Percentiles rank a stretch among this genome's conserved stretches.
Conservation (phyloP, 805 yeast genomes). For the Barnettozyma sucrosica region DNA sequence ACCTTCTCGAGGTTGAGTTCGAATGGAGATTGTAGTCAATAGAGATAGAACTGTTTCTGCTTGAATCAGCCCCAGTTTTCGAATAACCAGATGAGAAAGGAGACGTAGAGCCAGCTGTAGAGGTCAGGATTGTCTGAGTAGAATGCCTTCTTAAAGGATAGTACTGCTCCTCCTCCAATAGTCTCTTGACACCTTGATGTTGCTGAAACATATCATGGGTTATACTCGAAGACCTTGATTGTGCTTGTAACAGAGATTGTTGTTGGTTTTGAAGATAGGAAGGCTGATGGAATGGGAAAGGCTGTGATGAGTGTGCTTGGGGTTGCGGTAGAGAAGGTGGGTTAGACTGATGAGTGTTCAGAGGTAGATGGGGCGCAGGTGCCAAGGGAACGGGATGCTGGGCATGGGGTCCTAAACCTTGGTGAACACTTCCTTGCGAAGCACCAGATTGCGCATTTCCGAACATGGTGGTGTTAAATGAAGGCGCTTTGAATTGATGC, state of each 20-base stretch:
- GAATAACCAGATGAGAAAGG: slow-evolving; percentile 31
- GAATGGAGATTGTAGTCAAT: slow-evolving; percentile 24
- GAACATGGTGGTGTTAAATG: slow-evolving; percentile 17
- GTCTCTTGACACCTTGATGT: slow-evolving; percentile 26
- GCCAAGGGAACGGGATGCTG: slow-evolving; percentile 9
- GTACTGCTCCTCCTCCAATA: slow-evolving; percentile 23
- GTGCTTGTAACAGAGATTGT: slow-evolving; percentile 11
- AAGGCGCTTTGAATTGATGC: slow-evolving; percentile 7
- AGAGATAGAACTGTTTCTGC: slow-evolving; percentile 38
- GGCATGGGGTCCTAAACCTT: neutral
- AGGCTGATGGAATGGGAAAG: slow-evolving; percentile 3
- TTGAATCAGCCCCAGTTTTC: slow-evolving; percentile 27
- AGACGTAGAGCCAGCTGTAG: slow-evolving; percentile 23
- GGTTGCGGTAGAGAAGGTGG: neutral
- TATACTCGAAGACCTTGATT: slow-evolving; percentile 21
- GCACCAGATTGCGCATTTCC: neutral
- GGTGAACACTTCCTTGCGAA: neutral
- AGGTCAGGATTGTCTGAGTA: slow-evolving; percentile 23
- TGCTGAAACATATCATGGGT: slow-evolving; percentile 22
- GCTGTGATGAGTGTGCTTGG: too few species aligned
- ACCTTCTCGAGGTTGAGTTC: slow-evolving; percentile 34
- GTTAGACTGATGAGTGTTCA: neutral
- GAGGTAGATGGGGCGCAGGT: neutral
- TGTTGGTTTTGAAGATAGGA: slow-evolving; percentile 10
- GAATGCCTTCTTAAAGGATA: slow-evolving; percentile 25